These are phyloP conservation scores for Lactarius deliciosus DNA, from an alignment of 768 basidiomycete genomes.

Conservation along the genomic window DNA sequence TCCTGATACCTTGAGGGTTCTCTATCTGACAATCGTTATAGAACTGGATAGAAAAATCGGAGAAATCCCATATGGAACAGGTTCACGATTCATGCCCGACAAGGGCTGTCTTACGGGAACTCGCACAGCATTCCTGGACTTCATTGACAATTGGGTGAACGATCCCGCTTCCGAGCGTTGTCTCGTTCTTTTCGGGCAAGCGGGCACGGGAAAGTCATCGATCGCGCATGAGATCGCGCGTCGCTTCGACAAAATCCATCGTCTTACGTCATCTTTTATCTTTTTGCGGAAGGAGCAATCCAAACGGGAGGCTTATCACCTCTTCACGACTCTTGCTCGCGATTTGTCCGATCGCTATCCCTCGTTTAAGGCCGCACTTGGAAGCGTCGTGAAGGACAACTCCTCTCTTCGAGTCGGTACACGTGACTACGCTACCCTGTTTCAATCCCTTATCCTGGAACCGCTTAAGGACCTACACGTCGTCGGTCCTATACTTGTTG, in stretches of 20 bases:
- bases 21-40: neutral
- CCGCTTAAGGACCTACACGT: neutral
- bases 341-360: neutral
- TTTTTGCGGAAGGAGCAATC: conserved; percentile 1
- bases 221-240: neutral
- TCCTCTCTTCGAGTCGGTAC: neutral
- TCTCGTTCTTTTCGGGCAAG: conserved; percentile 3
- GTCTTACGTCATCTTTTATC: neutral
- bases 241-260: neutral
- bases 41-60: neutral
- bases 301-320: neutral
- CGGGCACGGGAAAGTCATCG: neutral
- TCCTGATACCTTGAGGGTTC: too few species aligned
- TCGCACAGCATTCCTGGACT: neutral
- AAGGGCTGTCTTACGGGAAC: conserved; percentile 5
- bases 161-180: neutral
- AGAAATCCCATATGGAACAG: neutral
- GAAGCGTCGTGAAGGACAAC: neutral
- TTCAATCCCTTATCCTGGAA: neutral
- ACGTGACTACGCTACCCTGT: neutral
- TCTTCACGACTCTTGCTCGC: neutral
- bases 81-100: neutral
- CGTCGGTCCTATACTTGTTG: neutral
- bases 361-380: neutral
- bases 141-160: neutral